phyloP scores from a whole-genome alignment of 2,329 filamentous ascomycete species.

The Claviceps cyperi region DNA sequence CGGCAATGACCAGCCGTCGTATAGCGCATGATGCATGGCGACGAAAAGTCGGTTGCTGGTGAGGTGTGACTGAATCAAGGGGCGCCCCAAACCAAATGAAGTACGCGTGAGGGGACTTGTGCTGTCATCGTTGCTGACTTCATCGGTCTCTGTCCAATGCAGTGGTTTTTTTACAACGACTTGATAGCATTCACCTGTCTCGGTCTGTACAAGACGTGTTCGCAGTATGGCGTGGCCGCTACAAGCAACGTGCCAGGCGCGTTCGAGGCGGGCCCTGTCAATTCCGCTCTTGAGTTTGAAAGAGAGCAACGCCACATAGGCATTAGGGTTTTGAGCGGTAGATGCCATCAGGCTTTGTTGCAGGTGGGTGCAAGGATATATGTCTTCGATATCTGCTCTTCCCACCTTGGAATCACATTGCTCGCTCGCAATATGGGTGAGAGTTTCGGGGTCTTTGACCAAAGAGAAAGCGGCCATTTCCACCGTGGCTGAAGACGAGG shows the following conservation, averaged over 20 bases:
- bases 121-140: not conserved
- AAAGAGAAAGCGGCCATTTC: not conserved
- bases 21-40: not conserved
- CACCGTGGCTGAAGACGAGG: too few relatives aligned
- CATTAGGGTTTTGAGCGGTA: not conserved
- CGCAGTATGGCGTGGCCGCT: not conserved
- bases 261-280: not conserved
- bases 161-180: not conserved
- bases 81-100: not conserved
- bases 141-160: not conserved
- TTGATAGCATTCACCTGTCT: not conserved
- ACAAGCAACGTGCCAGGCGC: not conserved
- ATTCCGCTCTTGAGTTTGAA: not conserved
- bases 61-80: not conserved
- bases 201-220: not conserved
- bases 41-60: not conserved
- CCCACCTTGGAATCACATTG: not conserved
- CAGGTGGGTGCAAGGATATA: not conserved
- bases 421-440: not conserved
- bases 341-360: not conserved
- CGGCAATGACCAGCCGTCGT: conserved; percentile 1
- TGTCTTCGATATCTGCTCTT: not conserved
- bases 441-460: not conserved
- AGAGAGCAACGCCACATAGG: not conserved
- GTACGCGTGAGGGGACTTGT: not conserved